Conservation (phyloP, 306 rosid genomes). For the Sicyos baderoa region DNA sequence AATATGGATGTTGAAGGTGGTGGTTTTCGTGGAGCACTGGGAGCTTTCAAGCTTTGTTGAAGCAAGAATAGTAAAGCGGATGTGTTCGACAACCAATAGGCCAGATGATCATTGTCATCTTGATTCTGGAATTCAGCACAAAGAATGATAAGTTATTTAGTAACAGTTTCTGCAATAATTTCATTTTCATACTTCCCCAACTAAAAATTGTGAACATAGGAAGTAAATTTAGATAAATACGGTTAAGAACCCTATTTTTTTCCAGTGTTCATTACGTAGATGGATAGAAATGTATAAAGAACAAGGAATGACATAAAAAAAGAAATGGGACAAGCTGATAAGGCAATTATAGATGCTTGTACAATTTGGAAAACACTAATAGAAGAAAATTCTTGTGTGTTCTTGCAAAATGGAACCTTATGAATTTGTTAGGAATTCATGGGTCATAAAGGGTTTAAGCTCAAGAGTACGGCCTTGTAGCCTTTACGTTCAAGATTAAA, state of each 20-base stretch:
- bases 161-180: background rate
- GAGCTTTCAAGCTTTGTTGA: slow-evolving; percentile 75
- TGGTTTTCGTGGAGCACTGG: slow-evolving; percentile 65
- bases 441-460: background rate
- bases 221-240: background rate
- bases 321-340: background rate
- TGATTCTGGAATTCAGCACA: slow-evolving; percentile 58
- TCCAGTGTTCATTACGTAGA: background rate
- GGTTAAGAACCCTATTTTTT: background rate
- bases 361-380: background rate
- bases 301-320: background rate
- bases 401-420: background rate
- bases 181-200: background rate
- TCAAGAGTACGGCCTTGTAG: background rate
- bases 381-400: background rate
- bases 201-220: background rate
- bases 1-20: slow-evolving; percentile 83
- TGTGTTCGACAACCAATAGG: slow-evolving; percentile 93
- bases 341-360: background rate
- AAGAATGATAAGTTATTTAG: slow-evolving; percentile 14
- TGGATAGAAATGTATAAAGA: no score
- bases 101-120: slow-evolving; percentile 87
- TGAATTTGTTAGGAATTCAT: background rate
- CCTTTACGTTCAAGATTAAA: no score
- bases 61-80: slow-evolving; percentile 85